Percentiles rank a stretch among this genome's conserved stretches.
Conservation (phyloP, 2,329 filamentous ascomycete genomes). For the Cercospora sojina region DNA sequence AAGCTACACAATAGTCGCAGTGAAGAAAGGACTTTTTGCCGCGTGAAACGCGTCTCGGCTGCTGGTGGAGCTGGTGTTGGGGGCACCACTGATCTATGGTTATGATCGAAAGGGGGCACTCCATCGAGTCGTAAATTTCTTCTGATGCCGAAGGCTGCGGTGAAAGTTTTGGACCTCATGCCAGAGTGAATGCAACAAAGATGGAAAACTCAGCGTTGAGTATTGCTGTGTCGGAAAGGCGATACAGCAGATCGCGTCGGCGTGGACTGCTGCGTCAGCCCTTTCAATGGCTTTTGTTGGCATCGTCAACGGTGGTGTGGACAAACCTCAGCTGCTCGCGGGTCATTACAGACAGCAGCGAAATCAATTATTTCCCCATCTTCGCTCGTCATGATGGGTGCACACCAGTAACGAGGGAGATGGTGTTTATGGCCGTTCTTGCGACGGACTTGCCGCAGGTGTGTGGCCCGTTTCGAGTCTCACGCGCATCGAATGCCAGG, state of each 20-base stretch:
- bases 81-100: background rate
- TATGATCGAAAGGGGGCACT: background rate
- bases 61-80: background rate
- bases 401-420: background rate
- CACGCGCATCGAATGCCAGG: background rate
- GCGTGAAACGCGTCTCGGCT: background rate
- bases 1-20: background rate
- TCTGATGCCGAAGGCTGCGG: too few relatives aligned
- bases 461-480: background rate
- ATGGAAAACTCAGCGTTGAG: background rate
- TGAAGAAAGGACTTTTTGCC: background rate
- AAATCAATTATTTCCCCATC: background rate
- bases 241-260: background rate
- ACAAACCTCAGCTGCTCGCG: background rate
- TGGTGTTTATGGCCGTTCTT: background rate
- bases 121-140: too few relatives aligned
- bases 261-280: background rate
- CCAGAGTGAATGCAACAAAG: background rate
- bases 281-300: background rate
- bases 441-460: background rate
- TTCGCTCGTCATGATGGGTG: background rate
- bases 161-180: background rate
- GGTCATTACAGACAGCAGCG: background rate
- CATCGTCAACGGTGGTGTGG: background rate
- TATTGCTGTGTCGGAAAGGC: background rate